Conservation (phyloP, 2,329 filamentous ascomycete genomes). For the Trichoderma guizhouense region DNA sequence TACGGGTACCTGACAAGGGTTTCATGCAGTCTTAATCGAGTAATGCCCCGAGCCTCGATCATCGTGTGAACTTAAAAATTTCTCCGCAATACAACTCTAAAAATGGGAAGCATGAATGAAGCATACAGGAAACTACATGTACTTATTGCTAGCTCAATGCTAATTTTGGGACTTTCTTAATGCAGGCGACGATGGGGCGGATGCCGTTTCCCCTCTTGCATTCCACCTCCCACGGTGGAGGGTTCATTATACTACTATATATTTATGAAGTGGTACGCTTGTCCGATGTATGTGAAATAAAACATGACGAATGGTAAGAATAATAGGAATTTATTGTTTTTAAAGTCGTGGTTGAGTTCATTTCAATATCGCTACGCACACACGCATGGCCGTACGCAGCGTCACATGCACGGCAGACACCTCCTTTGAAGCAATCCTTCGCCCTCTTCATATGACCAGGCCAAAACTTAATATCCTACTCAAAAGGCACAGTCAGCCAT, state of each 20-base stretch:
- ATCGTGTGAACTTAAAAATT: not conserved
- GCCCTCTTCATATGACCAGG: not conserved
- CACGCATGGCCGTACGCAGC: not conserved
- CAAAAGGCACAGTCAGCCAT: not conserved
- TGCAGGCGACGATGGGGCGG: not conserved
- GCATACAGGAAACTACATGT: not conserved
- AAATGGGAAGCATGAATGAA: not conserved
- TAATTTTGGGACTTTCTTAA: not conserved
- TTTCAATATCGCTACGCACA: not conserved
- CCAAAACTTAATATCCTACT: not conserved
- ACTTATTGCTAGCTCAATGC: not conserved
- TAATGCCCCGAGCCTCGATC: not conserved
- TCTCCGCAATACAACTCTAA: not conserved
- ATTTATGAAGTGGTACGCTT: not conserved
- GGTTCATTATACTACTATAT: not conserved
- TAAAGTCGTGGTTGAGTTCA: not conserved
- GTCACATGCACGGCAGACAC: not conserved
- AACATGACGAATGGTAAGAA: not conserved
- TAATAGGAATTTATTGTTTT: no score
- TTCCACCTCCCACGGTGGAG: not conserved
- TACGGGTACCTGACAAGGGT: not conserved
- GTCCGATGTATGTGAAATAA: not conserved
- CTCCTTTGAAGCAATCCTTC: not conserved
- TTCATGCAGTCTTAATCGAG: not conserved
- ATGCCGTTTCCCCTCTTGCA: not conserved